Conservation (phyloP, 495 filamentous ascomycete species). For the Barbatosphaeria neglecta region DNA sequence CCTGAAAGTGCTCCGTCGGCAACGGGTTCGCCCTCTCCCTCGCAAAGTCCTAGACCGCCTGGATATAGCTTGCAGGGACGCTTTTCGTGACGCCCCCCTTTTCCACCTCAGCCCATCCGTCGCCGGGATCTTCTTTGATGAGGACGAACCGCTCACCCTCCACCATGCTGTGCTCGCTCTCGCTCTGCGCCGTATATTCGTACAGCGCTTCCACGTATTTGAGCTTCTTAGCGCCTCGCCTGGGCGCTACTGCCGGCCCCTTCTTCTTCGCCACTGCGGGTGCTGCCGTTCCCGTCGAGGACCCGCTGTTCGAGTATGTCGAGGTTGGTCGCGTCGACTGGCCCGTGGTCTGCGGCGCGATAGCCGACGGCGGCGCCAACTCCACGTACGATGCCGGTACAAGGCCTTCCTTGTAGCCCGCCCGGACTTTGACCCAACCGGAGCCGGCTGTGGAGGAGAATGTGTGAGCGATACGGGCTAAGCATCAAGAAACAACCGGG, state of each 20-base stretch:
- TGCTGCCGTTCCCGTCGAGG: constrained; percentile 49
- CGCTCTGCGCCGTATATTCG: constrained; percentile 76
- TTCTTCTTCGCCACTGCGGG: constrained; percentile 64
- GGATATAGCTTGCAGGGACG: constrained; percentile 89
- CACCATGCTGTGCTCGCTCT: constrained; percentile 76
- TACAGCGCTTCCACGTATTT: constrained; percentile 90
- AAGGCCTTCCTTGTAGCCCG: constrained; percentile 59
- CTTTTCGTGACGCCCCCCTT: constrained; percentile 80
- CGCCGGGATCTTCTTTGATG: constrained; percentile 70
- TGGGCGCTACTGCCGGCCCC: constrained; percentile 85
- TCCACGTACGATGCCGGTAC: constrained; percentile 71
- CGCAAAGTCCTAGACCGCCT: constrained; percentile 42
- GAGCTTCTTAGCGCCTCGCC: constrained; percentile 87
- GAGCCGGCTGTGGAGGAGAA: constrained; percentile 61
- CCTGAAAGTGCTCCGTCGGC: no score
- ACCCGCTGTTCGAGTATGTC: constrained; percentile 71
- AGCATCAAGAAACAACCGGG: neutral
- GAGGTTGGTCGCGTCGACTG: constrained; percentile 46
- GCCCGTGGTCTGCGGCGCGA: constrained; percentile 38
- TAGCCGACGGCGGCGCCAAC: constrained; percentile 42
- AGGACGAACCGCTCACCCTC: constrained; percentile 90
- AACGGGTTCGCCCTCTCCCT: neutral
- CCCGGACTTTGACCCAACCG: constrained; percentile 78
- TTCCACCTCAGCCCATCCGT: constrained; percentile 96
- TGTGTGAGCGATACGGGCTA: constrained; percentile 2